Conservation (phyloP, 1,284 basidiomycete genomes). For the Ustilago lituana region DNA sequence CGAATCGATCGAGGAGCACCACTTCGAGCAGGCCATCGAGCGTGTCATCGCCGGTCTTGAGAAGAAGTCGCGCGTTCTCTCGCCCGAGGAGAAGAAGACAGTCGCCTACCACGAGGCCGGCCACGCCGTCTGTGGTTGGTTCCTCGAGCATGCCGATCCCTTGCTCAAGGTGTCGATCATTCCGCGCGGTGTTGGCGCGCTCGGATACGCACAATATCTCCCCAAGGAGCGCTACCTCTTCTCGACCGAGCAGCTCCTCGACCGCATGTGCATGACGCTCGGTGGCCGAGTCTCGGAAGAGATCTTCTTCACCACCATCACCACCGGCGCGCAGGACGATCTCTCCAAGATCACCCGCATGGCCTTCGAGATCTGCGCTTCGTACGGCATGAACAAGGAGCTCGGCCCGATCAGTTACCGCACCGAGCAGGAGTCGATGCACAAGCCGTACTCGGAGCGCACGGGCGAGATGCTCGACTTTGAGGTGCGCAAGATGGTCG, state of each 20-base stretch:
- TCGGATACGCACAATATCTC: constrained; percentile 95
- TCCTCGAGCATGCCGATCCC: constrained; percentile 95
- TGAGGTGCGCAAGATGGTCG: constrained; percentile 93
- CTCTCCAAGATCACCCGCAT: constrained; percentile 97
- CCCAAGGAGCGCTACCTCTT: constrained; percentile 96
- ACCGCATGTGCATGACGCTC: constrained; percentile 99
- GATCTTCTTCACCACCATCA: constrained; percentile 96
- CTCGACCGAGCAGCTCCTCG: constrained; percentile 91
- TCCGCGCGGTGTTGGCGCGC: constrained; percentile 90
- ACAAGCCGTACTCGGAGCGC: constrained; percentile 97
- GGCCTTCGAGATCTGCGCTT: constrained; percentile 84
- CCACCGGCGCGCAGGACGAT: constrained; percentile 97
- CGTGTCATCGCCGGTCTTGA: constrained; percentile 97
- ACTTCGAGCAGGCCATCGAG: constrained; percentile 98
- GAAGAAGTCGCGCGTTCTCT: constrained; percentile 91
- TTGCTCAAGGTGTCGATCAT: constrained; percentile 98
- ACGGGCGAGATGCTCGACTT: constrained; percentile 91
- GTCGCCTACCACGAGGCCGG: constrained; percentile 99
- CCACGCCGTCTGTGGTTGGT: constrained; percentile 98
- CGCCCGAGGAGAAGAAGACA: constrained; percentile 95
- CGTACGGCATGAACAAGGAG: constrained; percentile 86
- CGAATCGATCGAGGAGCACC: constrained; percentile 80
- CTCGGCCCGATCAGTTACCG: constrained; percentile 97
- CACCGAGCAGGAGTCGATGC: constrained; percentile 86
- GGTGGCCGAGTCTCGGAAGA: constrained; percentile 98